phyloP scores from a whole-genome alignment of 169 alveolate genomes.

The Pseudocohnilembus persalinus region DNA sequence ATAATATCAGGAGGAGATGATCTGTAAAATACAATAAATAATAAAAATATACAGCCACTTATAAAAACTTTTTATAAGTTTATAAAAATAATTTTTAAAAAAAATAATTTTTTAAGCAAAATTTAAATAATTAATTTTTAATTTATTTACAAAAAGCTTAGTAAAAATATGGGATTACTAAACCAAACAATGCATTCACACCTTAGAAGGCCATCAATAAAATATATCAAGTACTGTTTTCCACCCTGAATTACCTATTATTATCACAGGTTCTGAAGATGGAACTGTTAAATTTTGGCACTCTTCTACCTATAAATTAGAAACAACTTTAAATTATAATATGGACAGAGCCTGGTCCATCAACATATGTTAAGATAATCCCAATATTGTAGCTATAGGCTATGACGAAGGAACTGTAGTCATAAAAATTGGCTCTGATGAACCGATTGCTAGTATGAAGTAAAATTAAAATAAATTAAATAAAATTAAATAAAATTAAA shows the following conservation, averaged over 20 bases:
- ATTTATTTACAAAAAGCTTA: conserved; percentile 34
- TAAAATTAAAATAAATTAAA: background rate
- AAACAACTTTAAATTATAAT: conserved; percentile 92
- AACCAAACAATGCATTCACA: conserved; percentile 96
- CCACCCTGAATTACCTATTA: conserved; percentile 94
- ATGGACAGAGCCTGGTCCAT: conserved; percentile 95
- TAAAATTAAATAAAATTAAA: no score
- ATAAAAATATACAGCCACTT: no score
- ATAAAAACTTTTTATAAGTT: no score
- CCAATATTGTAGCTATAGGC: conserved; percentile 82
- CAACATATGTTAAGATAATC: conserved; percentile 57
- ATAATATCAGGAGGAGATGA: conserved; percentile 97
- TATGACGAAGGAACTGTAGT: conserved; percentile 92
- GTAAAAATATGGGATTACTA: conserved; percentile 99
- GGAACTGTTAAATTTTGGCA: conserved; percentile 96
- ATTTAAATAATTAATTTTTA: background rate
- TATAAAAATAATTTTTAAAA: no score
- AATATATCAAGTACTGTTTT: conserved; percentile 93
- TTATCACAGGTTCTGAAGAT: conserved; percentile 96
- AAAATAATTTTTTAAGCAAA: no score
- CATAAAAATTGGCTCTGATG: conserved; percentile 95
- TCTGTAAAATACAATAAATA: conserved; percentile 45
- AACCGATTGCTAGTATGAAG: conserved; percentile 94
- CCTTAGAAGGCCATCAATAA: conserved; percentile 93
- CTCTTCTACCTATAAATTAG: conserved; percentile 91